Conservation (phyloP, 345 rosid genomes). For the Rhizophora apiculata region DNA sequence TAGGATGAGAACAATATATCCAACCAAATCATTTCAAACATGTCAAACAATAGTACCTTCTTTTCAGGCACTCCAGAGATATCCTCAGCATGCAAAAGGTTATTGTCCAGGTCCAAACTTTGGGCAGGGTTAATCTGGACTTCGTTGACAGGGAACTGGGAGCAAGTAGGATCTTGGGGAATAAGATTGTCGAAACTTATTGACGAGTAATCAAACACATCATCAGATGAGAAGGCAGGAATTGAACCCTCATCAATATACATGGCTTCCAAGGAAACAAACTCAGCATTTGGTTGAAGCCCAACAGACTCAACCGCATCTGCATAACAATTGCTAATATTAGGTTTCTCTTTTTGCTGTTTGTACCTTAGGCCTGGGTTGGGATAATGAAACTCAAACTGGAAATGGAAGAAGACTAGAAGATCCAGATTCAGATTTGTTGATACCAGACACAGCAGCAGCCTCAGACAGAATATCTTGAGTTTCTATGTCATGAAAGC, state of each 20-base stretch:
- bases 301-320: constrained; percentile 28
- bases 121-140: constrained; percentile 21
- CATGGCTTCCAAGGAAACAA: constrained; percentile 27
- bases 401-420: background rate
- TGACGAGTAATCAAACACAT: constrained; percentile 36
- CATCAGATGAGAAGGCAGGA: constrained; percentile 36
- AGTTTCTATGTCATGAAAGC: constrained; percentile 36
- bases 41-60: constrained; percentile 33
- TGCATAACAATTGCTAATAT: constrained; percentile 9
- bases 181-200: constrained; percentile 25
- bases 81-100: constrained; percentile 25
- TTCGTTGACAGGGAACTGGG: constrained; percentile 29
- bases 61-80: constrained; percentile 28
- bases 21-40: background rate
- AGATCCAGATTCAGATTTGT: background rate
- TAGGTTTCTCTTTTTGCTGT: constrained; percentile 21
- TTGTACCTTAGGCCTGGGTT: constrained; percentile 43
- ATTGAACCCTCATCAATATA: constrained; percentile 29
- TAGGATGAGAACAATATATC: constrained; percentile 2
- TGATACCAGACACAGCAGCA: constrained; percentile 36
- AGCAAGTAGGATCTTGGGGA: constrained; percentile 18
- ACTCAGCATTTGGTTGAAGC: constrained; percentile 18
- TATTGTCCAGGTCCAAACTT: constrained; percentile 17
- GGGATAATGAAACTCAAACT: constrained; percentile 11
- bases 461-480: constrained; percentile 35